Percentiles rank a stretch among this genome's conserved stretches.
Evolutionary conservation across 2,329 filamentous ascomycete species (phyloP).

Genomic region (Colletotrichum lini): DNA sequence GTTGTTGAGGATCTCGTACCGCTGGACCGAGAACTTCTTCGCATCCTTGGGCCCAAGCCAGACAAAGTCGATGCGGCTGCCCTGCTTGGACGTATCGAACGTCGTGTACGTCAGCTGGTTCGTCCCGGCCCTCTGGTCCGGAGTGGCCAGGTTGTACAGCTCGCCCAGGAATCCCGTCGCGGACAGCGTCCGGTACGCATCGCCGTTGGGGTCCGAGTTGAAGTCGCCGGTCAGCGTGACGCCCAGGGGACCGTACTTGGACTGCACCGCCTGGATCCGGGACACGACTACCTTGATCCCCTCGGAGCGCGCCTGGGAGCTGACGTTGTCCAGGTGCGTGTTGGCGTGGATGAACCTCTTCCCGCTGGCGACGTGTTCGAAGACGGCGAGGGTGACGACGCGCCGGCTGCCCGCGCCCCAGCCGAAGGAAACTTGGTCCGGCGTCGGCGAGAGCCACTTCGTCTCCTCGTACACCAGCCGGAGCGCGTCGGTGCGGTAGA

Average conservation of each 20-base stretch:
- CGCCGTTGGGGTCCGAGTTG: constrained; percentile 61
- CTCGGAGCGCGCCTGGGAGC: constrained; percentile 57
- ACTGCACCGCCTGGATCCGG: constrained; percentile 49
- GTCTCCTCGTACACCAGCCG: constrained; percentile 65
- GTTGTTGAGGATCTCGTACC: constrained; percentile 73
- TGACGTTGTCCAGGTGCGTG: constrained; percentile 69
- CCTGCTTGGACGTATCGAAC: constrained; percentile 64
- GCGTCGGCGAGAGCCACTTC: constrained; percentile 75
- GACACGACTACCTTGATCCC: constrained; percentile 60
- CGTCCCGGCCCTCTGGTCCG: constrained; percentile 44
- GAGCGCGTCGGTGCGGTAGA: constrained; percentile 71
- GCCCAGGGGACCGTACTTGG: constrained; percentile 46
- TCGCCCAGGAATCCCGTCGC: constrained; percentile 50
- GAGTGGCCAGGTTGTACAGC: constrained; percentile 53
- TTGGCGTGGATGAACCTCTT: constrained; percentile 60
- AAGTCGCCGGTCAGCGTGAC: constrained; percentile 66
- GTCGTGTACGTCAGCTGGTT: constrained; percentile 74
- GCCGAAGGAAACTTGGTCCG: constrained; percentile 68
- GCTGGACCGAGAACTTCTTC: constrained; percentile 58
- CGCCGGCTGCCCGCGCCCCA: constrained; percentile 66
- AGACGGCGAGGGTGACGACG: constrained; percentile 64
- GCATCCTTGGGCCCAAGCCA: constrained; percentile 60
- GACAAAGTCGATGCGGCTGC: constrained; percentile 75
- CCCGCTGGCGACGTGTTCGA: constrained; percentile 57
- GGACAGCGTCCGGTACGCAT: constrained; percentile 46